Evolutionary conservation across 257 asterid genomes (phyloP), one percentile per base, ranked within the genome.

Genomic region (Solanum megistacrolobum): DNA sequence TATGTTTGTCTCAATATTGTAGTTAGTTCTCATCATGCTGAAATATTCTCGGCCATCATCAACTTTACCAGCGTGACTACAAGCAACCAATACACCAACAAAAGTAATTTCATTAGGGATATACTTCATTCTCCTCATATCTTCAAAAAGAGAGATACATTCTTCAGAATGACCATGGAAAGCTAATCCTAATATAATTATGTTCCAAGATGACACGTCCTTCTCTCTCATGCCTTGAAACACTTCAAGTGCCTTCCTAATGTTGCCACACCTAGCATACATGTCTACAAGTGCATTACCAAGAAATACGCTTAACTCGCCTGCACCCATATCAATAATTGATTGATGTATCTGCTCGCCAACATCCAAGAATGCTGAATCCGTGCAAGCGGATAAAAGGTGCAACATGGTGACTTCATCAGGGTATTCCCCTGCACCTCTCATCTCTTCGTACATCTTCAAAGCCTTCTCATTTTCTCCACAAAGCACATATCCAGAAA

Each of bases 281-380:
- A 95, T 94, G 88, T 95, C 98, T 20, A 92, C 92, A 12, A 94
- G 94, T 31, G 96, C 94, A 93, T 94, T 95, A 2, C 98, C 95
- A 18, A 92, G 90, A 68, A 91, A 86, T 83, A 89, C 52, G 31
- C 92, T 90, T 58, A 92, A 38, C 3, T 78, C 93, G 1, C 94
- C 94, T 60, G 88, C 85, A 4, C 91, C 91, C 89, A 91, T 94
- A 85, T 88, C 93, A 86, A 76, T 9, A 86, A 92, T 68, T 52
- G 95, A 92, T 83, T 9, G 27, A 89, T 94, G 95, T 46, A 95
- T 92, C 91, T 73, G 93, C 91, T 94, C 93, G 62, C 98, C 98
- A 62, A 91, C 89, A 88, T 94, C 96, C 89, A 93, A 87, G 88
- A 92, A 91, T 39, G 95, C 95, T 86, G 90, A 92, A 69, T 93